Conservation (phyloP, 177 flowering plant species). For the Vitis hybrid region DNA sequence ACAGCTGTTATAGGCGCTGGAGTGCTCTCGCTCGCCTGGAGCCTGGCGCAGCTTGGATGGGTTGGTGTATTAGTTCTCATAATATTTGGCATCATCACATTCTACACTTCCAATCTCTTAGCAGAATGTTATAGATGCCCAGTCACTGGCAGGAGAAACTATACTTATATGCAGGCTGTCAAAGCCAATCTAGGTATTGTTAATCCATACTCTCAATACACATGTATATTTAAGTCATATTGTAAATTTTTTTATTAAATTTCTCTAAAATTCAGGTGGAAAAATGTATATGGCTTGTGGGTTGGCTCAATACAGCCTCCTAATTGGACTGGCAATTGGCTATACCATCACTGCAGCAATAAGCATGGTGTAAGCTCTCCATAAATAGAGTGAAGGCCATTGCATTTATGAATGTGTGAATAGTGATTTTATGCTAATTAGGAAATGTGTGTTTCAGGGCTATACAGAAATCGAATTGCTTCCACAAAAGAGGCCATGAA, state of each 20-base stretch:
- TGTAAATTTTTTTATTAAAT: background rate
- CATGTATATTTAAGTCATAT: too few relatives aligned
- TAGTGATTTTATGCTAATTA: background rate
- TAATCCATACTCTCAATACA: too few relatives aligned
- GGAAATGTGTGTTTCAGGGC: conserved; percentile 28
- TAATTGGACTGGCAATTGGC: conserved; percentile 35
- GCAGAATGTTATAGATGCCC: conserved; percentile 50
- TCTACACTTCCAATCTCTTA: conserved; percentile 36
- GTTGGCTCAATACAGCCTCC: conserved; percentile 32
- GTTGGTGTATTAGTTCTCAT: conserved; percentile 21
- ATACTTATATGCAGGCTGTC: conserved; percentile 43
- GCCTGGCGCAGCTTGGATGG: conserved; percentile 57
- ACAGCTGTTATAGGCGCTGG: conserved; percentile 58
- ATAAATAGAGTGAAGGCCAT: too few relatives aligned
- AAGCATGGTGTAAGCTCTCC: conserved; percentile 45
- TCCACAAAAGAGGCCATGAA: conserved; percentile 33
- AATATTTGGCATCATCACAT: conserved; percentile 30
- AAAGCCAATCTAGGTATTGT: conserved; percentile 30
- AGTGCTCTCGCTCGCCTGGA: conserved; percentile 55
- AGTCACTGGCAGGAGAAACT: conserved; percentile 35
- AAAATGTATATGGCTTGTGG: conserved; percentile 34
- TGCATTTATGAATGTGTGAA: background rate
- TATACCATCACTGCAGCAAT: conserved; percentile 48
- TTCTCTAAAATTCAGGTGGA: conserved; percentile 32
- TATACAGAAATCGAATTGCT: conserved; percentile 40